Evolutionary conservation across 805 yeast species (phyloP).

Genomic region (Ogataea polymorpha): DNA sequence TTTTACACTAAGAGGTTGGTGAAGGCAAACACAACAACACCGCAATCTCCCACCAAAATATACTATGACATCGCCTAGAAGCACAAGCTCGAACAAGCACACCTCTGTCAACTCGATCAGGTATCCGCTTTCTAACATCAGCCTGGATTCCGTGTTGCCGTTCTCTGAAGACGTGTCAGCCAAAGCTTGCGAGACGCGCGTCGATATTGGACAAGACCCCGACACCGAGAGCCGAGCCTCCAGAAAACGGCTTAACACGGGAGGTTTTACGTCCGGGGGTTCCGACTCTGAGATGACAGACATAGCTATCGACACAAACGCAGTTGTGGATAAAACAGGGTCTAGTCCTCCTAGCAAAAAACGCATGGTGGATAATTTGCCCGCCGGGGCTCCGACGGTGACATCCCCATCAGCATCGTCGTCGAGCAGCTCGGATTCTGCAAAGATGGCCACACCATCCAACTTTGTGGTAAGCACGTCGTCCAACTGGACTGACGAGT

Average conservation of each 20-base stretch:
- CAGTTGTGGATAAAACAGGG: slow-evolving; percentile 12
- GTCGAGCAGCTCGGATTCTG: slow-evolving; percentile 13
- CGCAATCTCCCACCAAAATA: slow-evolving; percentile 6
- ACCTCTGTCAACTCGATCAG: slow-evolving; percentile 2
- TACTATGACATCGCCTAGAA: slow-evolving; percentile 1
- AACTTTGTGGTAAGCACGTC: slow-evolving; percentile 6
- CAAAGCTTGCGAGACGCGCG: neutral
- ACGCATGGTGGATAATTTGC: slow-evolving; percentile 16
- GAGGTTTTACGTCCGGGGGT: slow-evolving; percentile 7
- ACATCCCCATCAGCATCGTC: slow-evolving; percentile 19
- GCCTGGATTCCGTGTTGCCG: slow-evolving; percentile 16
- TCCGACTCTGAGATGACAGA: slow-evolving; percentile 22
- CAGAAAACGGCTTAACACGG: slow-evolving; percentile 19
- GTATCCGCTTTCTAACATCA: slow-evolving; percentile 12
- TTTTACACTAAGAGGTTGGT: too few relatives aligned
- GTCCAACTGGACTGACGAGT: slow-evolving; percentile 22
- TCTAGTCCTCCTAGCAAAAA: slow-evolving; percentile 21
- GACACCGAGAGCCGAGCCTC: slow-evolving; percentile 8
- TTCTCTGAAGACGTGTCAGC: neutral
- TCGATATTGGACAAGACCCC: slow-evolving; percentile 1
- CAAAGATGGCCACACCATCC: slow-evolving; percentile 15
- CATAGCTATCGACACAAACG: slow-evolving; percentile 12
- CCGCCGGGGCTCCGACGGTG: slow-evolving; percentile 1
- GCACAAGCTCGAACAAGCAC: neutral
- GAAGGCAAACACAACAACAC: slow-evolving; percentile 1